Evolutionary conservation across 805 yeast species (phyloP), one percentile per base, ranked within the genome.

Genomic region (Wickerhamiella siamensis): DNA sequence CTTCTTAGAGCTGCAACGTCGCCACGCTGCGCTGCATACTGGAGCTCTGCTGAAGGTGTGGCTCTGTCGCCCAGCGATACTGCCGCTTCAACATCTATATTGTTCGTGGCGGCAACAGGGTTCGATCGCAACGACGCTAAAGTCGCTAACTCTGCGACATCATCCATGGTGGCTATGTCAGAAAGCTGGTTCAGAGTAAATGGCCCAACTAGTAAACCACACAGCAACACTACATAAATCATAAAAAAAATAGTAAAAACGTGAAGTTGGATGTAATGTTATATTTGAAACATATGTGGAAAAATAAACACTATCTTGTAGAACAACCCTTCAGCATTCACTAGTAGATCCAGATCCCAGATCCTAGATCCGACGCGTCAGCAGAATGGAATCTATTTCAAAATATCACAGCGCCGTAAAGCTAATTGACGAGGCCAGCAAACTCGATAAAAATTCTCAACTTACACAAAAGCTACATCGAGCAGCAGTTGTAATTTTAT

Each of bases 101-200:
- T 16, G 20, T n/a, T 36, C 16, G 38, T 15, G 9, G 21, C 38
- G 20, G 38, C 38, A 2, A 36, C 20, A 3, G 38, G 31, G 12
- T 24, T 20, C 4, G 38, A 36, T 12, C 31, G 38, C 38, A 36
- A 15, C 19, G 38, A 36, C 31, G 29, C 38, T 5, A 36, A 17
- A 20, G 38, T 36, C 21, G 38, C 38, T 16, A 36, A n/a, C 31
- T 36, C 38, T 24, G 38, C 38, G 4, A 21, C 26, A 26, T 34
- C 37, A 26, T 21, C 20, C 37, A 34, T 34, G 17, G 35, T 24
- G n/a, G n/a, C n/a, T n/a, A n/a, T n/a, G n/a, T n/a, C n/a, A n/a
- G n/a, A n/a, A n/a, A n/a, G n/a, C n/a, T n/a, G n/a, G n/a, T n/a
- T n/a, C n/a, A n/a, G n/a, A n/a, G n/a, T n/a, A n/a, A n/a, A n/a